Base-by-base conservation (phyloP, 139 green algal genomes). In the Coelastrella sp. region DNA sequence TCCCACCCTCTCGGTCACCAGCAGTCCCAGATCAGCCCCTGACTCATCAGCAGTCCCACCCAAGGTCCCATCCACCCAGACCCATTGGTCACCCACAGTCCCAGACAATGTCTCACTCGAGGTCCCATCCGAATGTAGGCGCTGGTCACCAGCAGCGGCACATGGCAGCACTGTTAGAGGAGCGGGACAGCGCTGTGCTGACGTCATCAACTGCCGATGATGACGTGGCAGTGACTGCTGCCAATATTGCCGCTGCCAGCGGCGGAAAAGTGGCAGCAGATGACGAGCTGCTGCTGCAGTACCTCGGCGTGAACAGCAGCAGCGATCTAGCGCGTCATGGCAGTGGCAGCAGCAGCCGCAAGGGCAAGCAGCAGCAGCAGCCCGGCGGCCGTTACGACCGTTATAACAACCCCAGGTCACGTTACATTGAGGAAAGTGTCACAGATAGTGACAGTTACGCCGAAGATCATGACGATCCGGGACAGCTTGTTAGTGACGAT, bases 91-190 rank as follows among this genome's bases (percentile, higher is more conserved):
- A 71, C 64, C 64, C 13, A 7, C 64, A 71, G 64, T 71, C 64
- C 64, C 64, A 71, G 64, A 71, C 32, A 47, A 47, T 17, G 2
- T 10, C 71, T 47, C 17, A 23, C 71, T 16, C 19, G 13, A 47
- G 71, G 71, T 22, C 71, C 16, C 17, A 22, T 77, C 19, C 8
- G 71, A 11, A 10, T 11, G 71, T 11, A 77, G 6, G 16, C 71
- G 7, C 71, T 16, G n/a, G 71, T 47, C 76, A 83, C 47, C 77
- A 83, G 77, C 77, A 83, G 77, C 77, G 54, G 77, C 77, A 83
- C 11, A 10, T 64, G 32, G 77, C 77, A 19, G 74, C 74, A 22
- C 11, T 59, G 74, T 17, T 58, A 5, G 10, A 80, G 14, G 74
- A 57, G 59, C 5, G 32, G 4, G 8, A 17, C 74, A 60, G 74